A percentile compares a stretch with the other conserved stretches of the same genome.
phyloP scores from a whole-genome alignment of 1,284 basidiomycete genomes.

The Pulveroboletus sp. region DNA sequence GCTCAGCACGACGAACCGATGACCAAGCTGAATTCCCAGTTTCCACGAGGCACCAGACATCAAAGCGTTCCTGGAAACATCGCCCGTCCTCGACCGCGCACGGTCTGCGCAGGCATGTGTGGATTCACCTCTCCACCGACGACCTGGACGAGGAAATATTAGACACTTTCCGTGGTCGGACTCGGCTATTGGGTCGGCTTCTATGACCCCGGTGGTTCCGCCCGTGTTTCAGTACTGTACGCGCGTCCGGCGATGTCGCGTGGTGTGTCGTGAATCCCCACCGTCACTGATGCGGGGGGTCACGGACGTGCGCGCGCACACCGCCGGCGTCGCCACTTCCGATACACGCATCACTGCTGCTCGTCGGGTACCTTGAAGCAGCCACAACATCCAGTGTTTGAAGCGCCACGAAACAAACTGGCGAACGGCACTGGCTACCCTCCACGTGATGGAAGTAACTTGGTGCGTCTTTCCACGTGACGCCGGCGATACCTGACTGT shows the following conservation, averaged over 20 bases:
- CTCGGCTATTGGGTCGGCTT: background rate
- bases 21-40: background rate
- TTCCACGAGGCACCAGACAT: background rate
- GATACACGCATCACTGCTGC: background rate
- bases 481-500: background rate
- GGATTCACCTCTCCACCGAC: background rate
- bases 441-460: background rate
- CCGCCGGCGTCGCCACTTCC: background rate
- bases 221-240: constrained; percentile 3
- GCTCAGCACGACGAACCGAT: background rate
- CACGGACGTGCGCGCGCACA: background rate
- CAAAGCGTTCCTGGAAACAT: background rate
- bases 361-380: background rate
- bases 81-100: background rate
- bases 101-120: background rate
- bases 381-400: background rate
- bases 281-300: background rate
- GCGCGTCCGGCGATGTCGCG: background rate
- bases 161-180: background rate
- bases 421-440: no score
- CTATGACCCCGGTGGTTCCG: background rate
- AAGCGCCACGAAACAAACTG: no score
- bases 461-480: background rate
- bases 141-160: background rate
- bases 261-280: background rate